Conservation (phyloP, 2,329 filamentous ascomycete species). For the Endothia cerciana region DNA sequence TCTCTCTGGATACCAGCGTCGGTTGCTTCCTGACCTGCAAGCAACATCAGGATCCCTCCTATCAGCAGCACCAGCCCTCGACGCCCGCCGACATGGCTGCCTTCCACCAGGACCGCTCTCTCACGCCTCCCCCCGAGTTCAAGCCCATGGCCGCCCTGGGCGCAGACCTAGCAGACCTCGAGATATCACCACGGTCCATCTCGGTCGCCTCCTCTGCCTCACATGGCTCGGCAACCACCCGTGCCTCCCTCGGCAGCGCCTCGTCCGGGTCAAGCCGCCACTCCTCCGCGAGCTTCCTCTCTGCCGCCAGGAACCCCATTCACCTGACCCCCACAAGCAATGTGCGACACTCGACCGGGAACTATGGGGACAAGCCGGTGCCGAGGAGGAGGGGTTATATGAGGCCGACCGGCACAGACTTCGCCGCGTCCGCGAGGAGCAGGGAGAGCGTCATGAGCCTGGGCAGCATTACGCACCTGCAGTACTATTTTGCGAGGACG, state of each 20-base stretch:
- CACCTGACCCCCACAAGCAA: constrained; percentile 35
- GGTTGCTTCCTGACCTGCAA: neutral
- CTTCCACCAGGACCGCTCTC: constrained; percentile 47
- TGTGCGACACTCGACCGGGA: constrained; percentile 51
- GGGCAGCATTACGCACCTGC: constrained; percentile 94
- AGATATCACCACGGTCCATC: constrained; percentile 62
- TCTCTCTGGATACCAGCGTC: neutral
- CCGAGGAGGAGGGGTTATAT: constrained; percentile 78
- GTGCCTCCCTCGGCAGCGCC: constrained; percentile 59
- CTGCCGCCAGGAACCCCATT: constrained; percentile 50
- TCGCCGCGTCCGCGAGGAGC: constrained; percentile 86
- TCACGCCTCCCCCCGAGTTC: constrained; percentile 68
- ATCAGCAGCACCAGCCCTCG: neutral
- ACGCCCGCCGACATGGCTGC: constrained; percentile 41
- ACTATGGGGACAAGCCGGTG: constrained; percentile 40
- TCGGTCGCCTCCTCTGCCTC: constrained; percentile 66
- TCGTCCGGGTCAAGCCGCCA: constrained; percentile 58
- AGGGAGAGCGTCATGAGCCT: constrained; percentile 95
- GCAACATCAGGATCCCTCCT: neutral
- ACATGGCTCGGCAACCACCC: constrained; percentile 54
- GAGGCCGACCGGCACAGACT: constrained; percentile 83
- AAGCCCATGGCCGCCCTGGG: constrained; percentile 67
- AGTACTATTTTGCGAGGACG: constrained; percentile 97
- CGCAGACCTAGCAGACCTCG: constrained; percentile 48
- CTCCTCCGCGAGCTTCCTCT: constrained; percentile 63